Evolutionary conservation across 306 rosid genomes (phyloP).

Genomic region (Ormosia emarginata): DNA sequence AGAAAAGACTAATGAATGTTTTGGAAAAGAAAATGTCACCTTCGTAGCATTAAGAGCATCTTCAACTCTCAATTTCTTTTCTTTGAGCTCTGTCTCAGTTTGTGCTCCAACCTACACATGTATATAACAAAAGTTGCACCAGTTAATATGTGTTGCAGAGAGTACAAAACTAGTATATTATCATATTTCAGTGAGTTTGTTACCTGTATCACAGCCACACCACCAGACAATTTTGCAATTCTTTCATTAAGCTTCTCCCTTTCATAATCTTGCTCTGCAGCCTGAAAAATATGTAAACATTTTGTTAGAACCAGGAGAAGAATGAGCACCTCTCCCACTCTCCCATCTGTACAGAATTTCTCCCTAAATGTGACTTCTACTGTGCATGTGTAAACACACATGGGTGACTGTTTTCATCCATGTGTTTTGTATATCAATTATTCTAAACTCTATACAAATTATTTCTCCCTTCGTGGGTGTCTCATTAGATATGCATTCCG

Average conservation of each 20-base stretch:
- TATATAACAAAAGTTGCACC: neutral
- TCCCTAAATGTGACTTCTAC: neutral
- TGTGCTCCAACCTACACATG: slow-evolving; percentile 90
- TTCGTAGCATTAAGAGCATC: slow-evolving; percentile 99
- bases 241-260: slow-evolving; percentile 87
- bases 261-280: slow-evolving; percentile 95
- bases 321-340: neutral
- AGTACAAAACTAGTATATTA: neutral
- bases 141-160: neutral
- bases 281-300: slow-evolving; percentile 33
- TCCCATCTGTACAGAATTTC: neutral
- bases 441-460: neutral
- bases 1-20: neutral
- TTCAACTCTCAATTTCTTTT: slow-evolving; percentile 95
- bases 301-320: neutral
- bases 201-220: slow-evolving; percentile 99
- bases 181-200: neutral
- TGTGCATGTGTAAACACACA: neutral
- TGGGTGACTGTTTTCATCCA: neutral
- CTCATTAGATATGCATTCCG: neutral
- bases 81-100: slow-evolving; percentile 99
- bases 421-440: neutral
- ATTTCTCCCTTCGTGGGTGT: neutral
- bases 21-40: slow-evolving; percentile 38
- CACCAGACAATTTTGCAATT: slow-evolving; percentile 94